Conservation (phyloP, 257 asterid species). For the Solanum tarijense region DNA sequence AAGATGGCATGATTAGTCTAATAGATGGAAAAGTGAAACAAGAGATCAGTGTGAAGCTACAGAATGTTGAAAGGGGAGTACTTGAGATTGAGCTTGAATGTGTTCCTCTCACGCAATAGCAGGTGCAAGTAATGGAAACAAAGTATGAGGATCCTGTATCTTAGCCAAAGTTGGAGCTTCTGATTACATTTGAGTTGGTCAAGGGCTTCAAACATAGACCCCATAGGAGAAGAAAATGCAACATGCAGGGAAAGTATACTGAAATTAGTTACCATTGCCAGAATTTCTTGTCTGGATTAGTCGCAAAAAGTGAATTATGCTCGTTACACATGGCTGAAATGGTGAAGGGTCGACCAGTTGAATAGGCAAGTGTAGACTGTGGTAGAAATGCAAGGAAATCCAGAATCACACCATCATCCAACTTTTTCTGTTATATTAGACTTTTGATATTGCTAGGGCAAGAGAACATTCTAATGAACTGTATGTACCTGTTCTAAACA, state of each 20-base stretch:
- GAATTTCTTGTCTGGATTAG: not conserved
- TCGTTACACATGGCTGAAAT: not conserved
- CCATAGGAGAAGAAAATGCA: not conserved
- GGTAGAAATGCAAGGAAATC: not conserved
- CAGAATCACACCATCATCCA: not conserved
- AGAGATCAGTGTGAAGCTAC: conserved; percentile 59
- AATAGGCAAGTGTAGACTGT: not conserved
- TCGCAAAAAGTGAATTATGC: not conserved
- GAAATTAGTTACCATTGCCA: not conserved
- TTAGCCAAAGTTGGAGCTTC: not conserved
- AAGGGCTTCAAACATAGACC: not conserved
- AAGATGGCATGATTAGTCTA: conserved; percentile 43
- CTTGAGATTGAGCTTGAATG: conserved; percentile 90
- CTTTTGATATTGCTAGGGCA: not conserved
- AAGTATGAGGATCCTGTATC: not conserved
- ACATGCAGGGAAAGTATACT: not conserved
- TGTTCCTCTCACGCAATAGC: conserved; percentile 74
- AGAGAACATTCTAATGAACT: not conserved
- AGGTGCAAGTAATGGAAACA: not conserved
- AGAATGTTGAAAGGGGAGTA: conserved; percentile 71
- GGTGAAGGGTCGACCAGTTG: not conserved
- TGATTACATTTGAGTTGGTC: not conserved
- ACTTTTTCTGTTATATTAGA: not conserved
- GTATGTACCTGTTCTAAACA: not conserved
- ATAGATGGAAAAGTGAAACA: conserved; percentile 67